A percentile compares a stretch with the other conserved stretches of the same genome.
Evolutionary conservation across 148 eudicot species (phyloP).

Genomic region (Chenopodium formosanum): DNA sequence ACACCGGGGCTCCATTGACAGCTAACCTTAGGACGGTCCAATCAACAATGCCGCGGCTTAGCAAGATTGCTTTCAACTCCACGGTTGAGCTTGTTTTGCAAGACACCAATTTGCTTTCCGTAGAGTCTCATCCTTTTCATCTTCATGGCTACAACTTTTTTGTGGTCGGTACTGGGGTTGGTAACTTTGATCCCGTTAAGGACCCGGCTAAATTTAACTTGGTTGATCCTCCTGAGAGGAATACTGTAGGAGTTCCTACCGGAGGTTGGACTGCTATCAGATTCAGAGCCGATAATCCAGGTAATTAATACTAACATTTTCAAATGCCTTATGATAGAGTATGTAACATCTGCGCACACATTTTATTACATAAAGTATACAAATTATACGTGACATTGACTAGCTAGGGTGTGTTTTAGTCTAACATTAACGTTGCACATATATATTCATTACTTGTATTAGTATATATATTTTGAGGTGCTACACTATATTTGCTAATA

Average conservation of each 20-base stretch:
- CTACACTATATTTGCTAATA: not conserved
- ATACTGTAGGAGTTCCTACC: conserved; percentile 59
- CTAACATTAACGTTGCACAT: too few species aligned
- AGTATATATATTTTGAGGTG: too few species aligned
- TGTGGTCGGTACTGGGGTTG: conserved; percentile 58
- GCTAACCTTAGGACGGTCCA: conserved; percentile 41
- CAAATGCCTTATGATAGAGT: not conserved
- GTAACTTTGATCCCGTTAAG: conserved; percentile 44
- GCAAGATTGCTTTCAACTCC: conserved; percentile 46
- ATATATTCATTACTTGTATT: too few species aligned
- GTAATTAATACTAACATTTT: conserved; percentile 15
- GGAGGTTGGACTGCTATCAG: conserved; percentile 70
- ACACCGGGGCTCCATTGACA: conserved; percentile 55
- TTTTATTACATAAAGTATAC: not conserved
- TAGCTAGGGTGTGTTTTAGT: too few species aligned
- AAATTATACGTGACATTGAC: not conserved
- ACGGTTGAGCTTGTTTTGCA: conserved; percentile 55
- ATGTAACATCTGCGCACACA: not conserved
- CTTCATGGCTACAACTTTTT: conserved; percentile 61
- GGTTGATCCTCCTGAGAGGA: conserved; percentile 60
- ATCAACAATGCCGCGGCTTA: conserved; percentile 34
- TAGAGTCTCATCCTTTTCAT: conserved; percentile 59
- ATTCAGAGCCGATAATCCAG: conserved; percentile 59
- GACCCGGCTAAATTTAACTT: conserved; percentile 53
- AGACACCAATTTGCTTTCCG: conserved; percentile 44